These are phyloP conservation scores for Luffa aegyptiaca DNA, from an alignment of 306 rosid genomes.

Conservation along the genomic window DNA sequence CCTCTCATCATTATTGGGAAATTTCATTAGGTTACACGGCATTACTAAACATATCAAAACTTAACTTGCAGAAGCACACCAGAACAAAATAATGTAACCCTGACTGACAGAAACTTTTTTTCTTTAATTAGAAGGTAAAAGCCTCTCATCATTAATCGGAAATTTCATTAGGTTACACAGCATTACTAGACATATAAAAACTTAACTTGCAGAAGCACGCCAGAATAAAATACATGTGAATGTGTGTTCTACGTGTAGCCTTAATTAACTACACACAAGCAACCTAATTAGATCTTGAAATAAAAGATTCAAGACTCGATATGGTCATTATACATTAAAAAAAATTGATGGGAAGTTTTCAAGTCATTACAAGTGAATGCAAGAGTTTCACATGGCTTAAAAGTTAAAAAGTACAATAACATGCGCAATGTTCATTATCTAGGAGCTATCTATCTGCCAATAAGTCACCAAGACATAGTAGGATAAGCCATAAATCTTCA, in stretches of 20 bases:
- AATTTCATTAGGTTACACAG: background rate
- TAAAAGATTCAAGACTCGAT: background rate
- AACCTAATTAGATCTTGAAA: background rate
- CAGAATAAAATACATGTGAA: background rate
- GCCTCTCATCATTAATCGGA: background rate
- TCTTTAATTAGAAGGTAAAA: background rate
- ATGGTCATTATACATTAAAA: background rate
- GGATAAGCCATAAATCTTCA: background rate
- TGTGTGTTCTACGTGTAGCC: background rate
- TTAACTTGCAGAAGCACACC: background rate
- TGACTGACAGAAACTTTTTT: no score
- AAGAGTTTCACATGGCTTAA: constrained; percentile 6
- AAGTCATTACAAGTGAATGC: constrained; percentile 8
- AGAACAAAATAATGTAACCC: background rate
- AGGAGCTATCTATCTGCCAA: background rate
- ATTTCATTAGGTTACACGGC: background rate
- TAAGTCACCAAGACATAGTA: background rate
- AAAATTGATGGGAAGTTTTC: background rate
- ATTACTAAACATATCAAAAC: background rate
- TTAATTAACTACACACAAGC: background rate
- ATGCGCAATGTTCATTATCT: background rate
- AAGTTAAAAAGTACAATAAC: background rate
- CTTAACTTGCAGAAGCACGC: background rate
- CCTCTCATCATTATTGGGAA: background rate
- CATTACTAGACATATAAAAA: background rate